These are phyloP conservation scores for Biancaea sappan DNA, from an alignment of 306 rosid genomes.

Conservation along the genomic window DNA sequence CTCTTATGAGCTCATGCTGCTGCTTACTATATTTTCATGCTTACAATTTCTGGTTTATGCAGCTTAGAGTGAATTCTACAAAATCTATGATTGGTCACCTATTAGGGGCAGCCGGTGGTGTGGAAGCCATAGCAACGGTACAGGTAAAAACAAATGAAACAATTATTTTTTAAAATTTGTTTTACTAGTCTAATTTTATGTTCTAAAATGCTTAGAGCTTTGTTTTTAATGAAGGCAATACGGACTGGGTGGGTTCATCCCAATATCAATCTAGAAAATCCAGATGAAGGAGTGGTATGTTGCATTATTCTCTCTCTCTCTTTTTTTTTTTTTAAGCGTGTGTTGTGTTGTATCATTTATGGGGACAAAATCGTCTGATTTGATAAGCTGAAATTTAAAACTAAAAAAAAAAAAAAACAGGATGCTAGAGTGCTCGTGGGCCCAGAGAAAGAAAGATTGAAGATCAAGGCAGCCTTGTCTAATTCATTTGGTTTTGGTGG, in stretches of 20 bases:
- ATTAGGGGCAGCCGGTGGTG: slow-evolving; percentile 93
- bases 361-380: slow-evolving; percentile 36
- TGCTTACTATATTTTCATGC: slow-evolving; percentile 12
- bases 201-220: background rate
- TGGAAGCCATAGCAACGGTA: slow-evolving; percentile 83
- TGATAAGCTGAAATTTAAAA: slow-evolving; percentile 11
- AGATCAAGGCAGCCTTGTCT: slow-evolving; percentile 77
- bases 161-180: background rate
- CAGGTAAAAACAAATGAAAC: slow-evolving; percentile 50
- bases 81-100: slow-evolving; percentile 95
- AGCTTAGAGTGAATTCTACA: slow-evolving; percentile 85
- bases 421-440: slow-evolving; percentile 70
- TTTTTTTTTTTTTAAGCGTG: background rate
- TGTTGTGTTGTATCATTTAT: background rate
- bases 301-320: slow-evolving; percentile 14
- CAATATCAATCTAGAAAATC: slow-evolving; percentile 82
- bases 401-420: slow-evolving; percentile 57
- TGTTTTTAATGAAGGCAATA: slow-evolving; percentile 61
- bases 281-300: slow-evolving; percentile 81
- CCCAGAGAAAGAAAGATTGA: slow-evolving; percentile 73
- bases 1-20: background rate
- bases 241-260: slow-evolving; percentile 93
- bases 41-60: slow-evolving; percentile 28
- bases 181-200: background rate
- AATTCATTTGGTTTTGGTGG: slow-evolving; percentile 95